Conservation (phyloP, 495 filamentous ascomycete genomes). For the Ramalina intermedia region DNA sequence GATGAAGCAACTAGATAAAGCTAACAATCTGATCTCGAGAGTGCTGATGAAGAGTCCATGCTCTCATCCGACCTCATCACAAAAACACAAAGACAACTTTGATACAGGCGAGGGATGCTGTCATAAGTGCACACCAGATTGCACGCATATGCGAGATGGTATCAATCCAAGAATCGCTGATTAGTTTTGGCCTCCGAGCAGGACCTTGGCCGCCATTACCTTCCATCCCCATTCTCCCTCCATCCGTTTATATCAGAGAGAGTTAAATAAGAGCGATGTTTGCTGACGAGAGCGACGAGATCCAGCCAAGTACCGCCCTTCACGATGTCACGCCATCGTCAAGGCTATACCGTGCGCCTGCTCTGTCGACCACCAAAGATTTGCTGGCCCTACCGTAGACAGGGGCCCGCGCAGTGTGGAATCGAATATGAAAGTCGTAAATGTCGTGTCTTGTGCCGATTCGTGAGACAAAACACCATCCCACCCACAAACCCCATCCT, state of each 20-base stretch:
- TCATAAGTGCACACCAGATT: neutral
- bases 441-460: neutral
- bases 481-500: too few species aligned
- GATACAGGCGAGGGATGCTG: neutral
- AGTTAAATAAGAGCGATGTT: too few species aligned
- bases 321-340: too few species aligned
- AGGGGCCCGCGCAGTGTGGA: too few species aligned
- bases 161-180: conserved; percentile 4
- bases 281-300: too few species aligned
- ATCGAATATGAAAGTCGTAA: conserved; percentile 2
- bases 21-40: conserved; percentile 1
- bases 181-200: neutral
- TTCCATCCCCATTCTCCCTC: neutral
- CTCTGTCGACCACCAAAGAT: too few species aligned
- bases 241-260: neutral
- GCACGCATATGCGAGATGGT: neutral
- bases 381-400: too few species aligned
- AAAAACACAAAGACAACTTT: neutral
- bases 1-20: neutral
- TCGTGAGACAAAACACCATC: too few species aligned
- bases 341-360: too few species aligned
- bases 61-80: neutral
- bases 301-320: too few species aligned
- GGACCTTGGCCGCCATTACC: neutral
- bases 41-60: too few species aligned